Conservation (phyloP, 345 rosid genomes). For the Arabis alpina region DNA sequence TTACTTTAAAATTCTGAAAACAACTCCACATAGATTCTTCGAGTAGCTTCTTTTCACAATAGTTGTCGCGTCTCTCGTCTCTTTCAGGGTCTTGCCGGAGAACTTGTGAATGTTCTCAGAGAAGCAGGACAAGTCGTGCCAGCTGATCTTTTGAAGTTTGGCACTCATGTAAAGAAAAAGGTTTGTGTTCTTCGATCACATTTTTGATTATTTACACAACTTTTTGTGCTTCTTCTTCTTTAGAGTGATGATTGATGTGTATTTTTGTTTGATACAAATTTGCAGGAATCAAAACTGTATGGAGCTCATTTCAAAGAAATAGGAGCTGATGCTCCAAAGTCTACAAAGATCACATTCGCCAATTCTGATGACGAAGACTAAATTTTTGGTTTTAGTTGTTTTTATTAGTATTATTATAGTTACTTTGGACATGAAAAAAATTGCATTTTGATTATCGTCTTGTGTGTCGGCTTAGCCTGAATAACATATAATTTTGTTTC, state of each 20-base stretch:
- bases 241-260: conserved; percentile 28
- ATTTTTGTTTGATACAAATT: conserved; percentile 6
- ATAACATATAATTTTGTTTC: conserved; percentile 31
- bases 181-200: conserved; percentile 36
- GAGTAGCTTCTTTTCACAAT: not conserved
- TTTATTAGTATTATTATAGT: not conserved
- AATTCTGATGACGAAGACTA: conserved; percentile 79
- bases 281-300: conserved; percentile 87
- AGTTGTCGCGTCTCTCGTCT: not conserved
- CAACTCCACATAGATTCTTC: not conserved
- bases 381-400: not conserved
- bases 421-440: not conserved
- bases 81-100: conserved; percentile 86
- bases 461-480: conserved; percentile 9
- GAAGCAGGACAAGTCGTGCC: conserved; percentile 96
- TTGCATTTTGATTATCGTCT: conserved; percentile 4
- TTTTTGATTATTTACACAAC: not conserved
- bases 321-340: conserved; percentile 85
- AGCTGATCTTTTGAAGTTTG: conserved; percentile 76
- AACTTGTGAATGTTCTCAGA: conserved; percentile 87
- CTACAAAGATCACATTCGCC: conserved; percentile 71
- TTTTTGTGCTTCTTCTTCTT: not conserved
- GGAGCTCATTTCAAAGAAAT: conserved; percentile 97
- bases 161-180: conserved; percentile 97
- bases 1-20: not conserved